Conservation (phyloP, 257 asterid genomes). For the Solanum virginianum region DNA sequence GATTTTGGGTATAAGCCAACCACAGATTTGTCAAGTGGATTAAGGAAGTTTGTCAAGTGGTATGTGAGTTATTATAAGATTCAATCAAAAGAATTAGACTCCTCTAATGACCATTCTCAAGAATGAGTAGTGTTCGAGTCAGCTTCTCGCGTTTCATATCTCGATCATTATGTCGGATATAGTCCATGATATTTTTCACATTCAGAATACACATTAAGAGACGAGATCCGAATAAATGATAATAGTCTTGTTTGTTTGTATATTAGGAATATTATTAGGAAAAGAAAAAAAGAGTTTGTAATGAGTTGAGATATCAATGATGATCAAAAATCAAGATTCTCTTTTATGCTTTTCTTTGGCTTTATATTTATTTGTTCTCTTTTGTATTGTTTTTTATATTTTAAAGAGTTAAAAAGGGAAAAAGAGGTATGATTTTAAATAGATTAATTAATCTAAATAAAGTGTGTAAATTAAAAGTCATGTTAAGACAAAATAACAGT, state of each 20-base stretch:
- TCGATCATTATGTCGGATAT: background rate
- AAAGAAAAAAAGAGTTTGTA: background rate
- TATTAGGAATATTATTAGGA: background rate
- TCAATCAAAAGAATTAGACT: conserved; percentile 39
- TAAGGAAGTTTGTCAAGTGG: conserved; percentile 88
- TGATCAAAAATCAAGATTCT: background rate
- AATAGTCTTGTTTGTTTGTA: background rate
- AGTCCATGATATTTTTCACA: background rate
- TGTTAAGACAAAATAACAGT: background rate
- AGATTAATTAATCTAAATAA: background rate
- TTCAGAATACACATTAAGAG: background rate
- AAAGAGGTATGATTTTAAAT: background rate
- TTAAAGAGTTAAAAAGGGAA: background rate
- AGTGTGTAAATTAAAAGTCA: background rate
- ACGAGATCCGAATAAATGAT: background rate
- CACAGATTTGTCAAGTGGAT: conserved; percentile 67
- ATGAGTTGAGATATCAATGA: background rate
- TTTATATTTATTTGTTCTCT: background rate
- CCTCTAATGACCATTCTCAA: conserved; percentile 13
- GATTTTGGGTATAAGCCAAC: conserved; percentile 88
- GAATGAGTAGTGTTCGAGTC: background rate
- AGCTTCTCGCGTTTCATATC: fast-evolving
- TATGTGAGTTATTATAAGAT: conserved; percentile 76
- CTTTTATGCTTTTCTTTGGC: background rate
- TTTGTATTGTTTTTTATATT: background rate